Evolutionary conservation across 73 alveolate genomes (phyloP).

Genomic region (Tetrahymena thermophila): DNA sequence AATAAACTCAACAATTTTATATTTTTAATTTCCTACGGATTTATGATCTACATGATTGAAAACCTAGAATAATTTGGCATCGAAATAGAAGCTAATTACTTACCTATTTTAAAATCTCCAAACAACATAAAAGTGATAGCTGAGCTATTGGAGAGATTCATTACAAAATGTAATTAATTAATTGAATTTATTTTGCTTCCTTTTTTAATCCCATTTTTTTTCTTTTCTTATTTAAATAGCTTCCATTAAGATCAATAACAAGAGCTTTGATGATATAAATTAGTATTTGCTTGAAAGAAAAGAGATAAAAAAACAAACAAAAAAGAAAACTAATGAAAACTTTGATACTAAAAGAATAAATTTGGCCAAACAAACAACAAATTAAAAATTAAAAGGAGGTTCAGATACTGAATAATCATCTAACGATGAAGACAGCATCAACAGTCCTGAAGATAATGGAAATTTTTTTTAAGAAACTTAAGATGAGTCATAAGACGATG

Average conservation of each 20-base stretch:
- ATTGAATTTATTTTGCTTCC: no score
- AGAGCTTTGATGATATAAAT: neutral
- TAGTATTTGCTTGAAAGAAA: neutral
- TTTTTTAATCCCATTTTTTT: neutral
- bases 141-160: neutral
- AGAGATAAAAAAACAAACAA: neutral
- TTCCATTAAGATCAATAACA: neutral
- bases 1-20: neutral
- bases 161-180: neutral
- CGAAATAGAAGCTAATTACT: neutral
- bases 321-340: neutral
- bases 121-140: neutral
- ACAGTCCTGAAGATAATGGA: neutral
- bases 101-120: neutral
- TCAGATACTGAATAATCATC: neutral
- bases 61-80: neutral
- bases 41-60: neutral
- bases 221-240: neutral
- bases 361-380: neutral
- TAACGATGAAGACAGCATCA: neutral
- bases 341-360: neutral
- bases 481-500: neutral
- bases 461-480: neutral
- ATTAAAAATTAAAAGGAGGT: neutral
- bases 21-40: neutral